Conservation (phyloP, 2,329 filamentous ascomycete species). For the Colletotrichum incanum region DNA sequence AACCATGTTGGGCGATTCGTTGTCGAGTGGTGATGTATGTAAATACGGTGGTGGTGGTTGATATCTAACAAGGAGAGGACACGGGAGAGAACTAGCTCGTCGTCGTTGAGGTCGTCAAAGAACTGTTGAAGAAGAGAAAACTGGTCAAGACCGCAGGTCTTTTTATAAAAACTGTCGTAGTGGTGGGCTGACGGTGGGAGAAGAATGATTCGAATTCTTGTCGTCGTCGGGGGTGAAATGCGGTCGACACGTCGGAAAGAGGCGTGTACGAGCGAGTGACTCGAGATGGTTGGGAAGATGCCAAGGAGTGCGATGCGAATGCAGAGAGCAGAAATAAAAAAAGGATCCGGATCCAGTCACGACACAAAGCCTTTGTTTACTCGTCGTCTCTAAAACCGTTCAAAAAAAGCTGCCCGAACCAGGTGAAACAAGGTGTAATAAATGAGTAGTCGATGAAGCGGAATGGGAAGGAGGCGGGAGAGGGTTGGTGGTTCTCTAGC, state of each 20-base stretch:
- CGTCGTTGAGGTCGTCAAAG: slow-evolving; percentile 33
- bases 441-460: slow-evolving; percentile 39
- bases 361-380: slow-evolving; percentile 38
- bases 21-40: slow-evolving; percentile 3
- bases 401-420: slow-evolving; percentile 33
- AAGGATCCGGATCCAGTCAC: slow-evolving; percentile 42
- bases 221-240: slow-evolving; percentile 23
- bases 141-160: slow-evolving; percentile 39
- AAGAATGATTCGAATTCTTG: slow-evolving; percentile 18
- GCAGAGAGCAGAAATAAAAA: slow-evolving; percentile 25
- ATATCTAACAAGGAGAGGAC: slow-evolving; percentile 31
- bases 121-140: slow-evolving; percentile 38
- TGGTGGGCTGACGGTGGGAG: slow-evolving; percentile 20
- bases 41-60: slow-evolving; percentile 27
- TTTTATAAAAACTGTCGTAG: slow-evolving; percentile 8
- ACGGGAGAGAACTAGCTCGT: slow-evolving; percentile 43
- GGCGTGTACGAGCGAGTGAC: slow-evolving; percentile 30
- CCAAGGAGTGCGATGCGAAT: slow-evolving; percentile 33
- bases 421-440: slow-evolving; percentile 36
- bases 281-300: slow-evolving; percentile 16
- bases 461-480: slow-evolving; percentile 13
- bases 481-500: slow-evolving; percentile 14
- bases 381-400: slow-evolving; percentile 7
- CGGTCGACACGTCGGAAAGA: slow-evolving; percentile 19
- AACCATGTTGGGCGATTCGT: slow-evolving; percentile 46